phyloP scores from a whole-genome alignment of 495 filamentous ascomycete genomes.

The Umbilicaria muhlenbergii region DNA sequence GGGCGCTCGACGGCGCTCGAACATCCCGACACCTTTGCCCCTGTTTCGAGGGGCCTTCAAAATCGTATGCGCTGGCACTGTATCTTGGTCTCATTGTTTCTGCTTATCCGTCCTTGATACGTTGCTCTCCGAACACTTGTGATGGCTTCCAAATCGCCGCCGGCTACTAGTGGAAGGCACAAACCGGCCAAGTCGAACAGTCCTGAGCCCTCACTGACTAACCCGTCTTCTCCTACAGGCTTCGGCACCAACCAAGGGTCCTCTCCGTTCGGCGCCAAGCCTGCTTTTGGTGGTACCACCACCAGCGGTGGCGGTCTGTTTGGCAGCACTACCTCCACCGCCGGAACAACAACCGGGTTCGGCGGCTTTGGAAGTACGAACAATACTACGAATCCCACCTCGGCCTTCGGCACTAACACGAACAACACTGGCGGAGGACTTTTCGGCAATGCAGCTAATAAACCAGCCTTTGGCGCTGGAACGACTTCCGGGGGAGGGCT shows the following conservation, averaged over 20 bases:
- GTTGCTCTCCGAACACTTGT: conserved; percentile 12
- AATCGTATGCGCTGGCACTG: conserved; percentile 3
- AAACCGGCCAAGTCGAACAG: conserved; percentile 7
- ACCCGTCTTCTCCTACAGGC: conserved; percentile 18
- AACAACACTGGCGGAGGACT: conserved; percentile 29
- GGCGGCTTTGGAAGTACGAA: conserved; percentile 35
- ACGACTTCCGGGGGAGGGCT: conserved; percentile 26
- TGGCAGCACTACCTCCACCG: conserved; percentile 21
- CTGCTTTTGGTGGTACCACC: conserved; percentile 28
- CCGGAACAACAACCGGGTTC: conserved; percentile 35
- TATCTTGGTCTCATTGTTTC: conserved; percentile 15
- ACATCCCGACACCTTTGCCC: conserved; percentile 14
- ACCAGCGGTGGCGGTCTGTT: conserved; percentile 27
- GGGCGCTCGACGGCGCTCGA: conserved; percentile 1
- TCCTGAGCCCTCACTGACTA: conserved; percentile 10
- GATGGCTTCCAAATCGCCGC: conserved; percentile 9
- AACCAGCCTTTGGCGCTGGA: conserved; percentile 29
- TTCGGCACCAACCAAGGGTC: conserved; percentile 30
- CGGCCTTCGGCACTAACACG: conserved; percentile 25
- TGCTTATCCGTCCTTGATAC: conserved; percentile 10
- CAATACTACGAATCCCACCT: conserved; percentile 5
- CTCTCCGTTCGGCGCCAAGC: conserved; percentile 20
- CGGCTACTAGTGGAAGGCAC: conserved; percentile 3
- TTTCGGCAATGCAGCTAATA: conserved; percentile 26
- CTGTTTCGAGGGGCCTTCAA: conserved; percentile 19